phyloP scores from a whole-genome alignment of 192 early-diverging fungal genomes.

The Backusella morwellensis region DNA sequence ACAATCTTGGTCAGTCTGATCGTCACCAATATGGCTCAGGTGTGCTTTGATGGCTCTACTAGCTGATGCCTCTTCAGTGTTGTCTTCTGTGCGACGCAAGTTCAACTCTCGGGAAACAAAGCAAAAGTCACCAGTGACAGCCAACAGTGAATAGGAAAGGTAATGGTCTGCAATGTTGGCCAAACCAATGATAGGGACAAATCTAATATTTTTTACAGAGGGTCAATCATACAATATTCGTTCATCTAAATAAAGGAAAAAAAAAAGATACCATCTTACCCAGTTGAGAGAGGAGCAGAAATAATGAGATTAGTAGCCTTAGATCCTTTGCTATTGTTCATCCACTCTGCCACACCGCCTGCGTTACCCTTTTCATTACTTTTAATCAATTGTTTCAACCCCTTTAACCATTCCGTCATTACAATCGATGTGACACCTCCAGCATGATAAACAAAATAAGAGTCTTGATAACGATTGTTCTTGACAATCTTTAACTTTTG shows the following conservation, averaged over 20 bases:
- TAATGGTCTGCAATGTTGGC: constrained; percentile 60
- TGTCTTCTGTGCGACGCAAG: constrained; percentile 14
- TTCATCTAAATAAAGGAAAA: background rate
- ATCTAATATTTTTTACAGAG: constrained; percentile 15
- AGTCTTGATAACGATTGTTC: constrained; percentile 60
- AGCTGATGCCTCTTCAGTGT: background rate
- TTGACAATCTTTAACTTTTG: constrained; percentile 49
- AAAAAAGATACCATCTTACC: background rate
- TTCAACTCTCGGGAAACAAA: constrained; percentile 26
- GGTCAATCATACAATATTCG: background rate
- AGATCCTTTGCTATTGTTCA: constrained; percentile 30
- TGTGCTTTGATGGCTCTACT: constrained; percentile 3
- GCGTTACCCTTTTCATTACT: constrained; percentile 21
- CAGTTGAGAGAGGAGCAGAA: constrained; percentile 17
- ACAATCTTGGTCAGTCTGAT: constrained; percentile 9
- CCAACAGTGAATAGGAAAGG: constrained; percentile 68
- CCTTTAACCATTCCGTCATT: constrained; percentile 53
- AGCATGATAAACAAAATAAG: constrained; percentile 68
- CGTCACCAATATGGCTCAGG: background rate
- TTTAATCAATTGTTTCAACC: constrained; percentile 25
- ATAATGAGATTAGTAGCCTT: constrained; percentile 10
- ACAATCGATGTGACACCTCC: constrained; percentile 67
- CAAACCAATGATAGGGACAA: constrained; percentile 57
- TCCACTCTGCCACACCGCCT: constrained; percentile 19
- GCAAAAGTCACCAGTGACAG: constrained; percentile 52